phyloP scores from a whole-genome alignment of 2,329 filamentous ascomycete genomes.

The Leptographium wingfieldii region DNA sequence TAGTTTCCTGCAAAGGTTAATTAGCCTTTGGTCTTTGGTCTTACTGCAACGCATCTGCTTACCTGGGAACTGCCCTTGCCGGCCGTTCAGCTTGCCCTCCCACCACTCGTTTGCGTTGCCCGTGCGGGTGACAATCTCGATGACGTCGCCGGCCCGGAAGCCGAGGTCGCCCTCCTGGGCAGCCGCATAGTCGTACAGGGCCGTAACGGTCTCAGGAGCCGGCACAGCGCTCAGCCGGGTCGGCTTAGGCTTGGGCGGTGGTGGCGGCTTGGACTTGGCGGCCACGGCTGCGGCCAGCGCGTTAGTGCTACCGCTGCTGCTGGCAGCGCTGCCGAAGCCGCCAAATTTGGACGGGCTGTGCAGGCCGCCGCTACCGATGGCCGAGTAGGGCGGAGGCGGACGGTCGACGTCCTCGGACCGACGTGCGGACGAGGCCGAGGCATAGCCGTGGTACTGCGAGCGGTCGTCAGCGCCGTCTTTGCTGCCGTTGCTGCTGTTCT shows the following conservation, averaged over 20 bases:
- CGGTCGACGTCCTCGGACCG: conserved; percentile 35
- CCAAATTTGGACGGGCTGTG: neutral
- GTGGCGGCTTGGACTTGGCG: conserved; percentile 52
- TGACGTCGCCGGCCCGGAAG: conserved; percentile 76
- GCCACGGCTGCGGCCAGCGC: conserved; percentile 34
- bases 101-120: conserved; percentile 96
- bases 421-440: conserved; percentile 4
- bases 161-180: conserved; percentile 90
- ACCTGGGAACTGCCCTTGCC: conserved; percentile 92
- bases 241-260: conserved; percentile 66
- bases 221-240: conserved; percentile 52
- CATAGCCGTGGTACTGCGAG: conserved; percentile 9
- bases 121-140: conserved; percentile 78
- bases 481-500: too few species aligned
- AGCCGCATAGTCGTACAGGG: conserved; percentile 90
- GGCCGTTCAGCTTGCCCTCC: conserved; percentile 68
- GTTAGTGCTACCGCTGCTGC: conserved; percentile 8
- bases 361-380: conserved; percentile 11
- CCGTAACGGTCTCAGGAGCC: conserved; percentile 61
- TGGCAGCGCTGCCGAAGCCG: neutral
- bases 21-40: neutral
- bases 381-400: conserved; percentile 62
- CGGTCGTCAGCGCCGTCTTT: too few species aligned
- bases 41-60: conserved; percentile 19
- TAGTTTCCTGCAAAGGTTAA: conserved; percentile 27